Base-by-base conservation (phyloP, 352 stramenopile species). In the Lagenidium sp. region DNA sequence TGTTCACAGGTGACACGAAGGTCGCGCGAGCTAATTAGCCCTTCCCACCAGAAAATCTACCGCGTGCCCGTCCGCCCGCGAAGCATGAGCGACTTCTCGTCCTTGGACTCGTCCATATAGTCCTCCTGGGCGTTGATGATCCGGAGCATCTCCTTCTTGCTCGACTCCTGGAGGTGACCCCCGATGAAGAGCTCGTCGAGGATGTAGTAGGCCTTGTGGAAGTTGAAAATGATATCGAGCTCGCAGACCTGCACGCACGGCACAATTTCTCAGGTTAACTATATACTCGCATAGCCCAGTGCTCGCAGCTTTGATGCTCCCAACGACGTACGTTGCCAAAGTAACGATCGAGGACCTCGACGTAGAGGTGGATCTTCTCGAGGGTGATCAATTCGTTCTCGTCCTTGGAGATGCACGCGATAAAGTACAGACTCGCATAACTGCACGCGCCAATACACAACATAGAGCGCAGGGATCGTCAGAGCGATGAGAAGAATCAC, bases 131-230 rank as follows among this genome's bases (percentile, higher is more conserved):
- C 70, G 35, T 77, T 90, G 64, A 72, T 85, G 53, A 95, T 85
- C 47, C 84, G 79, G 38, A 96, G 57, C 30, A 95, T 78, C 48
- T 96, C 87, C 47, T 88, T 85, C 72, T 97, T 97, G 63, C 78
- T 95, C 38, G 87, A 85, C 69, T 99, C 95, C 66, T 98, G 81
- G 52, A 99, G 85, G 56, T 99, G 88, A 30, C 97, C 97, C 40
- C 94, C 96, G 47, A 99, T 89, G 62, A 99, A 97, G 40, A 99
- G 87, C 76, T 99, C 97, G 73, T 99, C 97, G 38, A 99, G 76
- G 63, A 99, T 98, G 63, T 97, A 98, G 68, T 99, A 99, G 16
- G 97, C 97, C 80, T 99, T 99, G 76, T 99, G 96, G 70, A 99
- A 99, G 75, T 99, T 98, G 75, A 99, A 99, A 44, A 99, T 98